Percentiles rank a stretch among this genome's conserved stretches.
These are phyloP conservation scores for Protomyces pachydermus DNA, from an alignment of 1,139 yeast species.

Conservation along the genomic window DNA sequence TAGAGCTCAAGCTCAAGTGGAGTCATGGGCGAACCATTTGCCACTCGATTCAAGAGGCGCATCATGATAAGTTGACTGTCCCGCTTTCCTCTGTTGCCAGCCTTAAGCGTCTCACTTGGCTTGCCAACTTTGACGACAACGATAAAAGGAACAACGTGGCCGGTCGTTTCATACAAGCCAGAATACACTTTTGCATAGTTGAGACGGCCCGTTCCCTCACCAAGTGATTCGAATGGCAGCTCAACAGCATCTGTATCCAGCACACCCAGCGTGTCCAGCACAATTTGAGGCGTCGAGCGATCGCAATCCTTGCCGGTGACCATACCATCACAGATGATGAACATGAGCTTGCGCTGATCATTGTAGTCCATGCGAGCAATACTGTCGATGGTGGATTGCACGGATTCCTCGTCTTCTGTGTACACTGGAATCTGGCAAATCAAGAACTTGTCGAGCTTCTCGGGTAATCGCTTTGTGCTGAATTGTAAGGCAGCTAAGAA, in stretches of 20 bases:
- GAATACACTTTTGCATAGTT: constrained; percentile 44
- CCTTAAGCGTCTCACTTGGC: constrained; percentile 39
- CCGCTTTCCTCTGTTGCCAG: constrained; percentile 46
- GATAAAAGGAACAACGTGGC: constrained; percentile 43
- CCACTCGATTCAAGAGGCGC: constrained; percentile 44
- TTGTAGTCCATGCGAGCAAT: constrained; percentile 42
- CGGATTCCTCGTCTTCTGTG: constrained; percentile 43
- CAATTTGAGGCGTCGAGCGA: constrained; percentile 43
- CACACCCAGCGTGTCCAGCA: constrained; percentile 43
- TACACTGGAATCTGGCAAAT: constrained; percentile 45
- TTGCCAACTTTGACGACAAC: constrained; percentile 50
- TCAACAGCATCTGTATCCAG: constrained; percentile 43
- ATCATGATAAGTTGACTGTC: constrained; percentile 44
- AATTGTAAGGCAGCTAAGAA: constrained; percentile 43
- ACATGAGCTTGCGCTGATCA: constrained; percentile 41
- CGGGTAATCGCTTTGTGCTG: constrained; percentile 40
- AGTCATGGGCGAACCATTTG: constrained; percentile 42
- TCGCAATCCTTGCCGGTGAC: constrained; percentile 45
- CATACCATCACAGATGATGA: constrained; percentile 44
- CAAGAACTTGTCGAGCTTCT: constrained; percentile 42
- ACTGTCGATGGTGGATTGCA: constrained; percentile 44
- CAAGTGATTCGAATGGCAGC: constrained; percentile 41
- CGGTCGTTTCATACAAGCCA: constrained; percentile 43
- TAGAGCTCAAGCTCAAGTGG: constrained; percentile 44
- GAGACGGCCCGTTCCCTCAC: constrained; percentile 42